A percentile compares a stretch with the other conserved stretches of the same genome.
Evolutionary conservation across 208 protist species (phyloP).

Genomic region (Crithidia mellificae): DNA sequence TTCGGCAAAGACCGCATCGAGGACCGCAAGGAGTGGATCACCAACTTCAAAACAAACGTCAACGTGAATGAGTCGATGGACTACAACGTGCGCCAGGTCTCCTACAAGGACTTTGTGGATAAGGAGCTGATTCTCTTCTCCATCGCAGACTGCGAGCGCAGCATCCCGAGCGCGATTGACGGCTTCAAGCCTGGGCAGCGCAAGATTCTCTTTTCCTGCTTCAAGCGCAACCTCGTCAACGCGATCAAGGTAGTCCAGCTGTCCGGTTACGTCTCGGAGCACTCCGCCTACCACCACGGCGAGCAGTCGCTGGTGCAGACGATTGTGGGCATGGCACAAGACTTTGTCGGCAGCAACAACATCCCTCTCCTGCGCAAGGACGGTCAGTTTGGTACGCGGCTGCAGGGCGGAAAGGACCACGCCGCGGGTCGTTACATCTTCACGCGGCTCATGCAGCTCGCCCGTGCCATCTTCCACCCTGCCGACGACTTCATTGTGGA

Average conservation of each 20-base stretch:
- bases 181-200: constrained; percentile 99
- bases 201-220: constrained; percentile 99
- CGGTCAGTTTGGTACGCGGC: constrained; percentile 99
- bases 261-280: constrained; percentile 98
- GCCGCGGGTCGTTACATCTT: constrained; percentile 99
- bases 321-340: constrained; percentile 99
- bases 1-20: constrained; percentile 98
- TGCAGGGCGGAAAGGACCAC: constrained; percentile 98
- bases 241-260: constrained; percentile 99
- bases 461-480: constrained; percentile 95
- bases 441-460: constrained; percentile 95
- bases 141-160: constrained; percentile 95
- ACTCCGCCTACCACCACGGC: constrained; percentile 99
- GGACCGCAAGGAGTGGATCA: constrained; percentile 99
- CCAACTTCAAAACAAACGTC: constrained; percentile 82
- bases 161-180: constrained; percentile 96
- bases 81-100: constrained; percentile 89
- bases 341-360: constrained; percentile 99
- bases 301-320: constrained; percentile 97
- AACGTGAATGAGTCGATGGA: constrained; percentile 88
- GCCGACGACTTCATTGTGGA: constrained; percentile 98
- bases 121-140: constrained; percentile 99
- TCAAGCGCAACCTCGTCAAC: constrained; percentile 98
- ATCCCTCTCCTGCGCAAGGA: constrained; percentile 97
- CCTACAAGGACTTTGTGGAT: constrained; percentile 98